Evolutionary conservation across 345 rosid species (phyloP).

Genomic region (Aurinia saxatilis): DNA sequence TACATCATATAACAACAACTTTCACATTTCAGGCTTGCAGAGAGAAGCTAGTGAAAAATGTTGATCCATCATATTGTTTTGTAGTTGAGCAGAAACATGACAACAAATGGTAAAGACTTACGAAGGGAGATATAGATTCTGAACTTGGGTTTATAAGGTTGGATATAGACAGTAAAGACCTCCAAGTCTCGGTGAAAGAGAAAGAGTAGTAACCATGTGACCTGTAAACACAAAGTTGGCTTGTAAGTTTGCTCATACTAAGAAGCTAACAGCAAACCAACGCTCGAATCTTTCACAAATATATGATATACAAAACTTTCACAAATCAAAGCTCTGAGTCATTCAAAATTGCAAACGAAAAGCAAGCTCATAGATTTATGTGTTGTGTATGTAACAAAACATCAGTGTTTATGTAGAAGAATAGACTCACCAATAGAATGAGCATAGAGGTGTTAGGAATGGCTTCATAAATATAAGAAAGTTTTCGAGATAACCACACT

Average conservation of each 20-base stretch:
- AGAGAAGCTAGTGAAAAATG: background rate
- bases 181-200: constrained; percentile 60
- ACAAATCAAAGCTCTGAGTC: no score
- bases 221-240: constrained; percentile 39
- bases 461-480: constrained; percentile 54
- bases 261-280: no score
- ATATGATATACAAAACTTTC: no score
- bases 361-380: no score
- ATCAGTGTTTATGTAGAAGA: no score
- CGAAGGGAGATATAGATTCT: constrained; percentile 63
- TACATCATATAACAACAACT: constrained; percentile 23
- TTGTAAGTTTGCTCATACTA: background rate
- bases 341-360: no score
- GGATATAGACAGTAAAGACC: constrained; percentile 89
- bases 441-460: constrained; percentile 44
- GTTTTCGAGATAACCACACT: constrained; percentile 51
- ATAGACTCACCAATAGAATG: constrained; percentile 38
- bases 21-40: background rate
- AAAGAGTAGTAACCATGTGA: constrained; percentile 42
- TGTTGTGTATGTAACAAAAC: no score
- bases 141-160: constrained; percentile 78
- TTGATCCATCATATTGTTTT: no score
- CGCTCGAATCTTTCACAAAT: no score
- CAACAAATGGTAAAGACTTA: constrained; percentile 25
- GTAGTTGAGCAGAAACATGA: no score